phyloP scores from a whole-genome alignment of 345 rosid genomes.

The Sonneratia alba region DNA sequence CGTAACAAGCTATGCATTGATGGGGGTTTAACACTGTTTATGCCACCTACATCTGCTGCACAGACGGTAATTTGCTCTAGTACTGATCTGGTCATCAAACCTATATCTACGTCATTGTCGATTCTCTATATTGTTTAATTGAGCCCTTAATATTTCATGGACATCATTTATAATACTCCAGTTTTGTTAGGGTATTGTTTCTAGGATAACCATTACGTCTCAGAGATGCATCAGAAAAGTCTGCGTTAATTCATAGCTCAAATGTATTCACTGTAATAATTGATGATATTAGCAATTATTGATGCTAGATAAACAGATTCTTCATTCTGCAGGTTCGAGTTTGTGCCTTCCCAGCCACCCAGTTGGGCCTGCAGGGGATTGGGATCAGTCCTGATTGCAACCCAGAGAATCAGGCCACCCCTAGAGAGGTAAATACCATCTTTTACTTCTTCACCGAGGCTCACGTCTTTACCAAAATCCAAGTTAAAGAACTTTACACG shows the following conservation, averaged over 20 bases:
- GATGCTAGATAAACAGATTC: not conserved
- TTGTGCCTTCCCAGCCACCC: constrained; percentile 74
- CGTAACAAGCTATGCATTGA: constrained; percentile 81
- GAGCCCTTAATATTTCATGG: not conserved
- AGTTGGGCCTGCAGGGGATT: constrained; percentile 56
- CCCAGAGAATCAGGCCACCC: constrained; percentile 54
- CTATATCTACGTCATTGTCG: not conserved
- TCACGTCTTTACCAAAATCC: not conserved
- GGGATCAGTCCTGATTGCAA: constrained; percentile 91
- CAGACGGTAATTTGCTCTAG: constrained; percentile 45
- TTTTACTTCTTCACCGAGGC: not conserved
- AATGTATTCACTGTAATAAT: not conserved
- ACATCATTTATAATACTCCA: not conserved
- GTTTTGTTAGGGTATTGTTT: not conserved
- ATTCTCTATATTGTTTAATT: not conserved
- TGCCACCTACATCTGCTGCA: constrained; percentile 94
- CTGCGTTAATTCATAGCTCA: not conserved
- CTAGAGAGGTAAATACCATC: constrained; percentile 49
- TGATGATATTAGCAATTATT: not conserved
- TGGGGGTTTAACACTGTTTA: constrained; percentile 90
- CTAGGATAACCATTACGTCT: too few relatives aligned
- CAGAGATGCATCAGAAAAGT: constrained; percentile 3
- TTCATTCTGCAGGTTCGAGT: constrained; percentile 49
- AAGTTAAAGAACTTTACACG: not conserved
- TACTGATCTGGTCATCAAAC: not conserved